These are phyloP conservation scores for Dalechampia spathulata DNA, from an alignment of 441 rosid species.

Conservation along the genomic window DNA sequence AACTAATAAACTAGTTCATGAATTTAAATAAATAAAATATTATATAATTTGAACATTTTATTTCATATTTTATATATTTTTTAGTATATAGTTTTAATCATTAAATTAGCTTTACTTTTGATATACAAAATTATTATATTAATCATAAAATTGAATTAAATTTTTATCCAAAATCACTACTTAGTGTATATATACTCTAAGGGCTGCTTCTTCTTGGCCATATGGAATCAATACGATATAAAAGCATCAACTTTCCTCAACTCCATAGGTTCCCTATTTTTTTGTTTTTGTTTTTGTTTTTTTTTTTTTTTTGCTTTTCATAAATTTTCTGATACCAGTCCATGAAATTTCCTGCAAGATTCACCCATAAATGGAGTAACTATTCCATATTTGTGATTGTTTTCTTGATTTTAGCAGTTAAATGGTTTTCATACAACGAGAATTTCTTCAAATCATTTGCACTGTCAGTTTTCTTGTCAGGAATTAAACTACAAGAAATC, in stretches of 20 bases:
- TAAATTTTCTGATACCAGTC: not conserved
- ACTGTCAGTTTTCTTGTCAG: not conserved
- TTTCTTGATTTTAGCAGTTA: slow-evolving; percentile 8
- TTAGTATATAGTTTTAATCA: too few species aligned
- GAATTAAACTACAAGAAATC: not conserved
- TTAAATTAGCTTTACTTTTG: too few species aligned
- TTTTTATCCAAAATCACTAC: too few species aligned
- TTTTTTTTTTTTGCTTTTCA: not conserved
- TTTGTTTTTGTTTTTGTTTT: not conserved
- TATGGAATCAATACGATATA: too few species aligned
- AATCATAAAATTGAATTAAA: too few species aligned
- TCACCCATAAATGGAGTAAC: slow-evolving; percentile 7
- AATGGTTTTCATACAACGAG: not conserved
- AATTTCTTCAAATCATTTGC: slow-evolving; percentile 10
- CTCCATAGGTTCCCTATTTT: not conserved
- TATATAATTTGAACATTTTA: too few species aligned
- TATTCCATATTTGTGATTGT: not conserved
- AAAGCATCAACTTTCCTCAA: not conserved
- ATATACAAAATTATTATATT: too few species aligned
- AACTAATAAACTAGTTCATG: too few species aligned
- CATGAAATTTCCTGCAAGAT: slow-evolving; percentile 9
- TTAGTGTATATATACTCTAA: too few species aligned
- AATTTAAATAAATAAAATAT: too few species aligned
- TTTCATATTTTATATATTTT: too few species aligned
- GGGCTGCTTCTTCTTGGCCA: too few species aligned